Evolutionary conservation across 73 alveolate species (phyloP).

Genomic region (Tetrahymena malaccensis): DNA sequence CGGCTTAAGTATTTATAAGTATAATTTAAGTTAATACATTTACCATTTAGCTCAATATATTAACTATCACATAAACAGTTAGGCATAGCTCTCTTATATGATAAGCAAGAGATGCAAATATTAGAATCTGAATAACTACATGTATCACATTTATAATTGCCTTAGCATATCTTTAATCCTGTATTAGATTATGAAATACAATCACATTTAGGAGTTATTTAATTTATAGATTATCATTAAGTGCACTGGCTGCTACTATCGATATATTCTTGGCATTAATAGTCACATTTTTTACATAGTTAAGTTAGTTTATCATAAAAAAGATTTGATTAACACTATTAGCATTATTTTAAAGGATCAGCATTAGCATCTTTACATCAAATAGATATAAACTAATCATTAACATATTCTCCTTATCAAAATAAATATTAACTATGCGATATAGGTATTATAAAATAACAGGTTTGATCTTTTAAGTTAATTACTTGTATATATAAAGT

Average conservation of each 20-base stretch:
- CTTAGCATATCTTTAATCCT: neutral
- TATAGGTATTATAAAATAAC: neutral
- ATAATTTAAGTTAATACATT: neutral
- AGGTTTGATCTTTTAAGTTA: neutral
- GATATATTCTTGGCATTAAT: neutral
- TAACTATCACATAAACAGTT: neutral
- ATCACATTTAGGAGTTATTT: neutral
- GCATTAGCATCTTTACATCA: neutral
- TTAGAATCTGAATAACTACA: neutral
- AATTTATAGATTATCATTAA: neutral
- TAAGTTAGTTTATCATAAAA: neutral
- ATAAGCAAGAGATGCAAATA: neutral
- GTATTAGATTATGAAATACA: neutral
- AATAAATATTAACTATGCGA: too few species aligned
- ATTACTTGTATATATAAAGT: neutral
- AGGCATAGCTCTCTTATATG: neutral
- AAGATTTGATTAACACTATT: neutral
- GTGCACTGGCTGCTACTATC: neutral
- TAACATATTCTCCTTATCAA: too few species aligned
- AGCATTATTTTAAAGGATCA: neutral
- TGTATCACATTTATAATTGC: neutral
- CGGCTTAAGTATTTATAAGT: neutral
- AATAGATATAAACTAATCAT: too few species aligned
- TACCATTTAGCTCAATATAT: neutral
- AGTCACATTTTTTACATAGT: neutral